Evolutionary conservation across 2,329 filamentous ascomycete genomes (phyloP).

Genomic region (Mycosphaerelloides madeirae): DNA sequence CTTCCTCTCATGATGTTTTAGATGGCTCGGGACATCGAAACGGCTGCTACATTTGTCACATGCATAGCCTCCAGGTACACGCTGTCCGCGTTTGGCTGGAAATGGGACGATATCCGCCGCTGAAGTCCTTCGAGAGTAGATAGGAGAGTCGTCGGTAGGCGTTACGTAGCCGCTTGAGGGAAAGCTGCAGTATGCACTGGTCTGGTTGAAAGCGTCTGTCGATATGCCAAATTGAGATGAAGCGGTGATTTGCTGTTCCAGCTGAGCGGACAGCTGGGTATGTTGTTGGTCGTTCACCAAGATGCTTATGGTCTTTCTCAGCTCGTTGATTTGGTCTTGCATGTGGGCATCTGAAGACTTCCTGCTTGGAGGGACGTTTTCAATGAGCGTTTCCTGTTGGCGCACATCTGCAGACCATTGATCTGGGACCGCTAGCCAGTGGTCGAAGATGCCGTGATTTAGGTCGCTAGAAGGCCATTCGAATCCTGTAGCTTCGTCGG

Average conservation of each 20-base stretch:
- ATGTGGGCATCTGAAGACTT: neutral
- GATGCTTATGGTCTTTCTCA: neutral
- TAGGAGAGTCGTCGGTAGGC: neutral
- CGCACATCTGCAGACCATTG: no score
- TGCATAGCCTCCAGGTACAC: conserved; percentile 1
- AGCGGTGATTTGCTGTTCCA: no score
- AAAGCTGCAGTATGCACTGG: neutral
- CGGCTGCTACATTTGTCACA: conserved; percentile 1
- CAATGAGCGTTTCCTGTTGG: no score
- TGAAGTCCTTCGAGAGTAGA: neutral
- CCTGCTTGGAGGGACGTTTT: no score
- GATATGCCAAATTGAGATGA: no score
- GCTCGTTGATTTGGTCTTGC: neutral
- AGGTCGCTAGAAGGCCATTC: no score
- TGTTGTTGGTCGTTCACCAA: neutral
- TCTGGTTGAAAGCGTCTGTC: neutral
- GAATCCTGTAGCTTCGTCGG: no score
- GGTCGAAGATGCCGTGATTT: no score
- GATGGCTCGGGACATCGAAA: conserved; percentile 5
- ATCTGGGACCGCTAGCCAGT: no score
- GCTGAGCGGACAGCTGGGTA: no score
- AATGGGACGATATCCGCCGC: neutral
- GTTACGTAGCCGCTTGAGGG: neutral
- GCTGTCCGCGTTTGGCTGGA: neutral
- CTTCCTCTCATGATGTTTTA: conserved; percentile 6